Percentiles rank a stretch among this genome's conserved stretches.
phyloP scores from a whole-genome alignment of 2,329 filamentous ascomycete species.

The Exophiala xenobiotica region DNA sequence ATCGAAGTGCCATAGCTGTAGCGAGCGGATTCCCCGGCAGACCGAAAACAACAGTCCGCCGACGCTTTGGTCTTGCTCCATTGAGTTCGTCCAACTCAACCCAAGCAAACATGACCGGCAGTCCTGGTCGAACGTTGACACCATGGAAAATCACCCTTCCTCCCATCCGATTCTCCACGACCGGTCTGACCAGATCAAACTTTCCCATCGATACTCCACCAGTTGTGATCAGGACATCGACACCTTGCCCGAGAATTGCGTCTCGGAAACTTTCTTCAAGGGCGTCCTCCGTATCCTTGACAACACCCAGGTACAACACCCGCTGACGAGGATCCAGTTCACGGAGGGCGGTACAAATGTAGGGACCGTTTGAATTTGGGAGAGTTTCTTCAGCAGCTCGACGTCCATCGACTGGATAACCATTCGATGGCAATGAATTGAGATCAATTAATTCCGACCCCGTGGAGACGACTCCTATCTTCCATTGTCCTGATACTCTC shows the following conservation, averaged over 20 bases:
- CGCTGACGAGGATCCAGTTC: slow-evolving; percentile 13
- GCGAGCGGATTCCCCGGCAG: slow-evolving; percentile 34
- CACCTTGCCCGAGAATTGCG: slow-evolving; percentile 4
- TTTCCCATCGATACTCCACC: slow-evolving; percentile 35
- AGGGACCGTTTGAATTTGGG: slow-evolving; percentile 32
- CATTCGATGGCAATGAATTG: neutral
- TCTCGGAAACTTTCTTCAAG: slow-evolving; percentile 17
- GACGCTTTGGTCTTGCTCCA: neutral
- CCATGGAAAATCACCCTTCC: slow-evolving; percentile 33
- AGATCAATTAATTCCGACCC: slow-evolving; percentile 22
- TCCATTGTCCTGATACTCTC: slow-evolving; percentile 8
- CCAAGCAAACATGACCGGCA: slow-evolving; percentile 33
- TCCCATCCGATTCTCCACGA: slow-evolving; percentile 26
- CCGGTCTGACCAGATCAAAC: slow-evolving; percentile 32
- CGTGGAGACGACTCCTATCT: slow-evolving; percentile 29
- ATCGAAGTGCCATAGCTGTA: slow-evolving; percentile 34
- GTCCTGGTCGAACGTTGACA: slow-evolving; percentile 34
- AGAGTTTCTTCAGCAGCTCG: slow-evolving; percentile 12
- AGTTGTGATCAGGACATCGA: slow-evolving; percentile 33
- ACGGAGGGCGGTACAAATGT: slow-evolving; percentile 24
- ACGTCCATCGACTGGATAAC: no score
- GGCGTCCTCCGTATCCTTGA: slow-evolving; percentile 23
- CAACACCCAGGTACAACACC: slow-evolving; percentile 29
- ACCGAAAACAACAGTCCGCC: slow-evolving; percentile 32
- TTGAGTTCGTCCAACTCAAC: slow-evolving; percentile 11